These are phyloP conservation scores for Leccinum longicurvipes DNA, from an alignment of 768 basidiomycete species.

Conservation along the genomic window DNA sequence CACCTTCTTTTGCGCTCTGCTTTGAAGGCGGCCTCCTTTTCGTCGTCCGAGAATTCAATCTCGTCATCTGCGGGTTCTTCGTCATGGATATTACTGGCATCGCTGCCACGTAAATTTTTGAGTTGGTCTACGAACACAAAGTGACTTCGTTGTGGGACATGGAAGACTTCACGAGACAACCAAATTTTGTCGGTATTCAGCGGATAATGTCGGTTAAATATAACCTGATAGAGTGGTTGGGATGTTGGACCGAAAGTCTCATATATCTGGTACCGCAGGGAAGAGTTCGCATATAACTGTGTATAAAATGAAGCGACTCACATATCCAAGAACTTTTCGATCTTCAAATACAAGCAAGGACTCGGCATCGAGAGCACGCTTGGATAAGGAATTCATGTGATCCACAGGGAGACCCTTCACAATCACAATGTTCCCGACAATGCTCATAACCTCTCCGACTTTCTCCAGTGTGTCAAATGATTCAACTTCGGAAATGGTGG, in stretches of 20 bases:
- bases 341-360: slow-evolving; percentile 90
- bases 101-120: slow-evolving; percentile 74
- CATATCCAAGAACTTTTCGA: slow-evolving; percentile 85
- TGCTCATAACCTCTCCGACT: slow-evolving; percentile 75
- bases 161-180: slow-evolving; percentile 68
- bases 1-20: slow-evolving; percentile 58
- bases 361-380: slow-evolving; percentile 78
- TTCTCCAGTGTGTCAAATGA: slow-evolving; percentile 64
- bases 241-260: slow-evolving; percentile 95
- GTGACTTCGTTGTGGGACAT: slow-evolving; percentile 73
- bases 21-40: slow-evolving; percentile 77
- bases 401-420: slow-evolving; percentile 58
- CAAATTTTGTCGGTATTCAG: slow-evolving; percentile 54
- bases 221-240: slow-evolving; percentile 86
- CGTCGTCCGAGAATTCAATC: slow-evolving; percentile 93
- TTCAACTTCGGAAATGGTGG: slow-evolving; percentile 61
- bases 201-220: slow-evolving; percentile 66
- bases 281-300: slow-evolving; percentile 13
- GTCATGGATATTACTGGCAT: slow-evolving; percentile 92
- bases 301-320: slow-evolving; percentile 40
- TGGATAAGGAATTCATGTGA: slow-evolving; percentile 43
- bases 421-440: slow-evolving; percentile 71
- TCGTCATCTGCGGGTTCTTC: slow-evolving; percentile 92
- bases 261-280: slow-evolving; percentile 54
- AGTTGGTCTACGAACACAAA: slow-evolving; percentile 82